These are phyloP conservation scores for Fusarium sp. DNA, from an alignment of 2,329 filamentous ascomycete species.

Conservation along the genomic window DNA sequence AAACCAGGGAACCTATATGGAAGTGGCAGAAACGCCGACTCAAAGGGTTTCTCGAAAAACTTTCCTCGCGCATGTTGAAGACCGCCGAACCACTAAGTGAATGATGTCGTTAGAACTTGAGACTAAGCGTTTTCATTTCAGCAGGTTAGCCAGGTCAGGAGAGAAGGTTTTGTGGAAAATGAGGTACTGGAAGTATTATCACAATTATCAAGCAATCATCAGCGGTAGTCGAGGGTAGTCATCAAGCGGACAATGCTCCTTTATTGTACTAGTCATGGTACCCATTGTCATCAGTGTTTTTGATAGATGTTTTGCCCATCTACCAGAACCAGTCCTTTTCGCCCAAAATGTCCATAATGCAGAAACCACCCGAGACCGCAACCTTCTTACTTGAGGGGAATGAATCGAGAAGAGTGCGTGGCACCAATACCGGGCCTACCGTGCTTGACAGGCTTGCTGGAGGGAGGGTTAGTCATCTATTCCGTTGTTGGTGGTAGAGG, in stretches of 20 bases:
- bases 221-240: conserved; percentile 38
- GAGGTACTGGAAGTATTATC: conserved; percentile 1
- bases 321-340: conserved; percentile 67
- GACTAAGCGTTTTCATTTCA: background rate
- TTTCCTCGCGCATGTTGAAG: background rate
- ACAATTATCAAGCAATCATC: conserved; percentile 5
- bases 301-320: conserved; percentile 56
- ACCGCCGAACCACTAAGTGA: background rate
- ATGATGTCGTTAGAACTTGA: background rate
- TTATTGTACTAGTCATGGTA: conserved; percentile 57
- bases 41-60: background rate
- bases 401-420: conserved; percentile 99
- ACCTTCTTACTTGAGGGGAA: conserved; percentile 97
- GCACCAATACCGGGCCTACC: conserved; percentile 99
- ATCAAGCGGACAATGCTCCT: conserved; percentile 51
- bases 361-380: conserved; percentile 61
- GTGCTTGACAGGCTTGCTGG: conserved; percentile 99
- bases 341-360: conserved; percentile 67
- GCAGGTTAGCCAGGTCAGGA: background rate
- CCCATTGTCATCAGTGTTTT: conserved; percentile 57
- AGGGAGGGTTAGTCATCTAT: conserved; percentile 57
- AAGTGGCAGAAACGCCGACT: background rate
- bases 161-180: background rate
- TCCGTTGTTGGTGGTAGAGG: background rate
- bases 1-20: background rate